A percentile compares a stretch with the other conserved stretches of the same genome.
These are phyloP conservation scores for Pythium aphanidermatum DNA, from an alignment of 352 stramenopile genomes.

Conservation along the genomic window DNA sequence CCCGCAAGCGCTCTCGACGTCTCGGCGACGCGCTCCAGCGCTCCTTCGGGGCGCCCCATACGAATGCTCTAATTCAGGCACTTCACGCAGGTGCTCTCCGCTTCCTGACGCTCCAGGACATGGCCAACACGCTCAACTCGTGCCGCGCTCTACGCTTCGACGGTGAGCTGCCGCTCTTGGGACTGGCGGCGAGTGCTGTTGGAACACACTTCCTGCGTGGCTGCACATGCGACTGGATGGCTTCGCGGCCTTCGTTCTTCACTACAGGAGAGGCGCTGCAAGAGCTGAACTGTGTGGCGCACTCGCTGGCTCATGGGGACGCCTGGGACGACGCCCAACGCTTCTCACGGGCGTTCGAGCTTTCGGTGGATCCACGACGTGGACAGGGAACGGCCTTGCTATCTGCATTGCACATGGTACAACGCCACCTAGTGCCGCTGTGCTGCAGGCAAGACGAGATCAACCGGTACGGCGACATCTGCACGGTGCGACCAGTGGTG, in stretches of 20 bases:
- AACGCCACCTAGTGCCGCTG: slow-evolving; percentile 5
- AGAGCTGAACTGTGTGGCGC: background rate
- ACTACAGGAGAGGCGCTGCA: slow-evolving; percentile 1
- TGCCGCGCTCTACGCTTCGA: slow-evolving; percentile 11
- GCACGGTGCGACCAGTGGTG: slow-evolving; percentile 13
- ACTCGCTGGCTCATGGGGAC: background rate
- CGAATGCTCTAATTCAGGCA: slow-evolving; percentile 7
- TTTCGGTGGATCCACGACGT: slow-evolving; percentile 3
- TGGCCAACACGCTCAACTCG: slow-evolving; percentile 6
- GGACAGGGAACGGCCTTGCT: slow-evolving; percentile 9
- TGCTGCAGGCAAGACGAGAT: slow-evolving; percentile 9
- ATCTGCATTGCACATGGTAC: slow-evolving; percentile 9
- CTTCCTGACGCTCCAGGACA: slow-evolving; percentile 11
- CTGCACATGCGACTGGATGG: slow-evolving; percentile 7
- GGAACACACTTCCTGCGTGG: slow-evolving; percentile 8
- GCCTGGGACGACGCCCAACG: slow-evolving; percentile 7
- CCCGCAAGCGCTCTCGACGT: slow-evolving; percentile 3
- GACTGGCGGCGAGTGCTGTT: background rate
- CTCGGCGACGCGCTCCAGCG: background rate
- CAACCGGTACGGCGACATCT: slow-evolving; percentile 14
- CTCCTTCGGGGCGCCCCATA: background rate
- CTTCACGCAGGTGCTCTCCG: slow-evolving; percentile 9
- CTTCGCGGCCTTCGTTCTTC: slow-evolving; percentile 5
- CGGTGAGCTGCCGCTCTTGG: slow-evolving; percentile 10
- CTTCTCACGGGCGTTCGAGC: slow-evolving; percentile 6